Evolutionary conservation across 495 filamentous ascomycete species (phyloP), one percentile per base, ranked within the genome.

Genomic region (Parachaetomium inaequale): DNA sequence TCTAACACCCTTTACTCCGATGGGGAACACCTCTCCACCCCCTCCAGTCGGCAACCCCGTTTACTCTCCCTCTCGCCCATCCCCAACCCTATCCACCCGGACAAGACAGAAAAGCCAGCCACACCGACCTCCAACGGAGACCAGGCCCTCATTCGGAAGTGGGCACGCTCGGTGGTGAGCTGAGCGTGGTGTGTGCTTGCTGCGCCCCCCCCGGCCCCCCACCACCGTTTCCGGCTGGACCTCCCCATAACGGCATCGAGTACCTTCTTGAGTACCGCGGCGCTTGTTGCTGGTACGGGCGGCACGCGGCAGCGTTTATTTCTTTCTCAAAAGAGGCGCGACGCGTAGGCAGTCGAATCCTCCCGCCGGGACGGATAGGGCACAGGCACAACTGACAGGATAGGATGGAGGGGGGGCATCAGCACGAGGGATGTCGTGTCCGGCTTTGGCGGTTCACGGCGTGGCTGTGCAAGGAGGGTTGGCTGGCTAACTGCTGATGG

Each of bases 401-500:
- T n/a, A 31, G 25, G 23, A 26, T 23, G 47, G 26, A 12, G 19
- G 5, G 26, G 47, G 12, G 36, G 36, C 36, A 40, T 40, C 36
- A 10, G 14, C 36, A 40, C 17, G 12, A 40, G 15, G 2, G n/a
- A 45, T 19, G 47, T 31, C 25, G 47, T 51, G 47, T 29, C 23
- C 25, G 15, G n/a, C 25, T 26, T n/a, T 31, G 47, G 36, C 36
- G 17, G 36, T 15, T n/a, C n/a, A n/a, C 36, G 47, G 3, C 26
- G 47, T 29, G 47, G 47, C 47, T 51, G 47, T 51, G 47, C 40
- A 43, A 7, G 40, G 15, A n/a, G n/a, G n/a, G n/a, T n/a, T n/a
- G n/a, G n/a, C n/a, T n/a, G n/a, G n/a, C n/a, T n/a, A n/a, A 15
- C 40, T 51, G 47, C 47, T 8, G 47, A 51, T 43, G 36, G 15